A percentile compares a stretch with the other conserved stretches of the same genome.
Conservation (phyloP, 805 yeast genomes). For the Suhomyces vadensis region DNA sequence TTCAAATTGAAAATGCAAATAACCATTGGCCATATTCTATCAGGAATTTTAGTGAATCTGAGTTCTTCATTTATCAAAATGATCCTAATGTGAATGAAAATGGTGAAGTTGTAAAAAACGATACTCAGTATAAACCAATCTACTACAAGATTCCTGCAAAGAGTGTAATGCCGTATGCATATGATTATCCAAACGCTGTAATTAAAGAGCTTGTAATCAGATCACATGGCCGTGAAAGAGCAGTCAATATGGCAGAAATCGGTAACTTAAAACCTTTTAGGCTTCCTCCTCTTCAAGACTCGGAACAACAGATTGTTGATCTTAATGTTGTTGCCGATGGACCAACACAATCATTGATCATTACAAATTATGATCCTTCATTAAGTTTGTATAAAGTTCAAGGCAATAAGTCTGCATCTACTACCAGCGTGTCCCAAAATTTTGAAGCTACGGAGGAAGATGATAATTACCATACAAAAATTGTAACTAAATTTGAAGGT, state of each 20-base stretch:
- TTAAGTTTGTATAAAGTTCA: constrained; percentile 69
- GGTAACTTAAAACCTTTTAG: constrained; percentile 89
- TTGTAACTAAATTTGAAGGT: constrained; percentile 74
- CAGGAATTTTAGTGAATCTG: constrained; percentile 85
- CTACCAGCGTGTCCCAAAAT: constrained; percentile 35
- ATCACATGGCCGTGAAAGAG: constrained; percentile 71
- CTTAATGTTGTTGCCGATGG: constrained; percentile 96
- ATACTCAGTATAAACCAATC: constrained; percentile 69
- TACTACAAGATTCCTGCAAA: constrained; percentile 80
- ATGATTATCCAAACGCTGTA: constrained; percentile 94
- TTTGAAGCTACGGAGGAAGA: constrained; percentile 59
- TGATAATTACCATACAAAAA: constrained; percentile 51
- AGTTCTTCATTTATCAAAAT: constrained; percentile 81
- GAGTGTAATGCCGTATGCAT: constrained; percentile 97
- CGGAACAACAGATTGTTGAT: constrained; percentile 62
- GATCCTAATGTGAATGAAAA: constrained; percentile 73
- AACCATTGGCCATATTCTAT: constrained; percentile 91
- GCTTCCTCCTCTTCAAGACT: constrained; percentile 50
- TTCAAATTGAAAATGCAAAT: constrained; percentile 70
- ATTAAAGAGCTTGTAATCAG: constrained; percentile 77
- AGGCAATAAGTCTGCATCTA: constrained; percentile 23
- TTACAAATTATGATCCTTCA: constrained; percentile 78
- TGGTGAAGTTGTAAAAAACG: constrained; percentile 50
- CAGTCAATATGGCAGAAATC: constrained; percentile 85
- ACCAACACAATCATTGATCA: constrained; percentile 83